Evolutionary conservation across 768 basidiomycete species (phyloP), one percentile per base, ranked within the genome.

Genomic region (Hygrophorus pudorinus): DNA sequence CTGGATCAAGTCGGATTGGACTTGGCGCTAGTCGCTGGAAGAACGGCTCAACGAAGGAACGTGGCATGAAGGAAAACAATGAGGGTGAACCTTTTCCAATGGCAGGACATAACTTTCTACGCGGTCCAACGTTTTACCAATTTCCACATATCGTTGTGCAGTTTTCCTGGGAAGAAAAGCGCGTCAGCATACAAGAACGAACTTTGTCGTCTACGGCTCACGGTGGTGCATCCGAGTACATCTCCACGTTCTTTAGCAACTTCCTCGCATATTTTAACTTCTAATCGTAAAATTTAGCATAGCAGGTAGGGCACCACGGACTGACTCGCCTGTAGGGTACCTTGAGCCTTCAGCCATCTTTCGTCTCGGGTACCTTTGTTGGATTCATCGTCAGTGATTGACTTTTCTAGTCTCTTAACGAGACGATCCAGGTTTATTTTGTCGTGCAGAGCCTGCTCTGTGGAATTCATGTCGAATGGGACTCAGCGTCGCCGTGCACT

Each of bases 361-460:
- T 60, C 54, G 13, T 56, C 53, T 28, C 51, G 49, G 2, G 46
- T 41, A 16, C 41, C 47, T n/a, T 55, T 53, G 42, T 58, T 56
- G 68, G 64, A 71, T 44, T 61, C 59, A 34, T 67, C 67, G 62
- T 42, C 66, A 45, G 50, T 61, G 0, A 74, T 59, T 8, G 71
- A 66, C 52, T 72, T 75, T 46, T 86, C 81, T 0, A 88, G 69
- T 44, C 77, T 59, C 35, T 71, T 67, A 4, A 86, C 59, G 5
- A 87, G 68, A 39, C 81, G 70, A 8, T 63, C 61, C 7, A 87
- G 65, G 59, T 87, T 87, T 10, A 87, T 74, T 51, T 75, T 72
- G 63, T 87, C 80, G 46, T 83, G 84, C 9, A 40, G 20, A 12
- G 38, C 14, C 21, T 51, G 50, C 28, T 46, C 48, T 12, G 27